Percentiles rank a stretch among this genome's conserved stretches.
Evolutionary conservation across 169 alveolate species (phyloP).

Genomic region (Cryptosporidium viatorum): DNA sequence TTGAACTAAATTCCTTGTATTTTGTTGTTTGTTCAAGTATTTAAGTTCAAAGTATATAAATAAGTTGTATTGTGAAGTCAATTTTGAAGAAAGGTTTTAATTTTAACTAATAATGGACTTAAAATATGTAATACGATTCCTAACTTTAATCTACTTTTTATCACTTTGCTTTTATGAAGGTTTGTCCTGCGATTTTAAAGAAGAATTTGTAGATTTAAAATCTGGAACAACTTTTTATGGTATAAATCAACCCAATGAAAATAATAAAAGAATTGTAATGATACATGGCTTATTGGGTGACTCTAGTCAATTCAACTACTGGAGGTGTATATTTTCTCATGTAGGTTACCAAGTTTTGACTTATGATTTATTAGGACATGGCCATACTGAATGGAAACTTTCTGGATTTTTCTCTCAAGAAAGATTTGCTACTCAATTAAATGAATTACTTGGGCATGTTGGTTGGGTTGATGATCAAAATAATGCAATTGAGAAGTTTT

Average conservation of each 20-base stretch:
- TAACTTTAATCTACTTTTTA: not conserved
- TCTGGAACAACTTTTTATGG: slow-evolving; percentile 32
- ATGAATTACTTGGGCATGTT: not conserved
- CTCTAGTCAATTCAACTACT: not conserved
- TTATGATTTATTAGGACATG: slow-evolving; percentile 67
- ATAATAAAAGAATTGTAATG: slow-evolving; percentile 7
- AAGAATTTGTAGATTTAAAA: not conserved
- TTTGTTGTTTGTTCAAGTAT: too few relatives aligned
- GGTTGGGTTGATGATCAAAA: slow-evolving; percentile 5
- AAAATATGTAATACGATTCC: not conserved
- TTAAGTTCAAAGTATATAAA: not conserved
- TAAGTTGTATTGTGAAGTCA: too few relatives aligned
- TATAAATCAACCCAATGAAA: not conserved
- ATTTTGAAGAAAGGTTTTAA: not conserved
- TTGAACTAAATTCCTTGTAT: not conserved
- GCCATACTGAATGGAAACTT: slow-evolving; percentile 38
- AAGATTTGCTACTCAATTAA: slow-evolving; percentile 13
- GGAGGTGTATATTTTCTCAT: slow-evolving; percentile 6
- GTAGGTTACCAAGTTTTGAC: slow-evolving; percentile 30
- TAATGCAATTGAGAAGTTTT: not conserved
- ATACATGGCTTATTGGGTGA: slow-evolving; percentile 20
- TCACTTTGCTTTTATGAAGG: not conserved
- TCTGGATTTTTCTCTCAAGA: slow-evolving; percentile 16
- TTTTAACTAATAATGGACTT: not conserved
- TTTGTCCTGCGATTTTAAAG: not conserved